These are phyloP conservation scores for Strobilomyces confusus DNA, from an alignment of 768 basidiomycete species.

Conservation along the genomic window DNA sequence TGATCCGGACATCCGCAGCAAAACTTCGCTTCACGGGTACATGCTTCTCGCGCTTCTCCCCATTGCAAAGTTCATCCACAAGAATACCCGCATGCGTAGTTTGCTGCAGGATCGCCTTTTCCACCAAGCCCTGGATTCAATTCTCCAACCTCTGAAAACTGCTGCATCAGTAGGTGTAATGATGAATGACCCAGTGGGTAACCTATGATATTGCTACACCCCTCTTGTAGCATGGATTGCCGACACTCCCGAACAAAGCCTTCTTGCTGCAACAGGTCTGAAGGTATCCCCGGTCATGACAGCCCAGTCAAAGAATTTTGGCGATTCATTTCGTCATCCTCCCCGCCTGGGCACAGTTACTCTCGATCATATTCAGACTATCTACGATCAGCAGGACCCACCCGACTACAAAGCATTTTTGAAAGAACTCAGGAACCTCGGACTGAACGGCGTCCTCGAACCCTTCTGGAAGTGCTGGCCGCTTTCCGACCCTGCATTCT, in stretches of 20 bases:
- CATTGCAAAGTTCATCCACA: neutral
- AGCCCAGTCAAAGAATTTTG: neutral
- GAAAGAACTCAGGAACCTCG: neutral
- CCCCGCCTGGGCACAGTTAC: neutral
- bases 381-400: neutral
- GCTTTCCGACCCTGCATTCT: neutral
- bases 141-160: neutral
- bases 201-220: neutral
- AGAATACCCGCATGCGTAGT: neutral
- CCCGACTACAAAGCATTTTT: neutral
- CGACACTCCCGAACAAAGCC: neutral
- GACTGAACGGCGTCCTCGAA: neutral
- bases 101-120: neutral
- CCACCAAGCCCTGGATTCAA: neutral
- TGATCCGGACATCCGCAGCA: neutral
- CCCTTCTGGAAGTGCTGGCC: neutral
- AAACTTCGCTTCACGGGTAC: neutral
- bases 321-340: neutral
- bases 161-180: neutral
- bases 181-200: neutral
- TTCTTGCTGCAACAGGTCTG: neutral
- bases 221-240: neutral
- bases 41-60: neutral
- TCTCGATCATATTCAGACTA: neutral
- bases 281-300: neutral